These are phyloP conservation scores for Magnusiomyces paraingens DNA, from an alignment of 1,139 yeast species.

Conservation along the genomic window DNA sequence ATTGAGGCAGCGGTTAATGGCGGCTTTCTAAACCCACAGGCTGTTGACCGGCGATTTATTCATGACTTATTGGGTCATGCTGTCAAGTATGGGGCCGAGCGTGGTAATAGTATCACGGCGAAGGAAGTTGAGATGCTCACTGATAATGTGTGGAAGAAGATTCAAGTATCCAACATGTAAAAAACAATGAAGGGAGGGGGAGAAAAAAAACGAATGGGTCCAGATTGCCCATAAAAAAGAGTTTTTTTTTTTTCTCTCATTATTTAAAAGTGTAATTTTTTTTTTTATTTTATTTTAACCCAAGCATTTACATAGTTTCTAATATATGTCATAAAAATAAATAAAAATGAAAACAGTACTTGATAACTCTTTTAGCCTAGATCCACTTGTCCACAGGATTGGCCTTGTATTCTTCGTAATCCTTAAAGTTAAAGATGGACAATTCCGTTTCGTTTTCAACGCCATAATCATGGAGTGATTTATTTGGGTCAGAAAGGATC, in stretches of 20 bases:
- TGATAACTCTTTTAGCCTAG: background rate
- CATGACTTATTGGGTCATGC: slow-evolving; percentile 72
- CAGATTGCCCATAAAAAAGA: too few species aligned
- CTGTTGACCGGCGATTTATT: slow-evolving; percentile 61
- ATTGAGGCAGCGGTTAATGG: slow-evolving; percentile 55
- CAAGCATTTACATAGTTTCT: background rate
- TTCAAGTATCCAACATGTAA: slow-evolving; percentile 12
- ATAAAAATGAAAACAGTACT: background rate
- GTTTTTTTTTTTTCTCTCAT: too few species aligned
- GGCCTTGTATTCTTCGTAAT: slow-evolving; percentile 59
- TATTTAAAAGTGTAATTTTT: too few species aligned
- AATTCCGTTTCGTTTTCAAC: slow-evolving; percentile 86
- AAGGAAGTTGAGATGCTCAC: slow-evolving; percentile 43
- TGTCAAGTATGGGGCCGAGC: slow-evolving; percentile 56
- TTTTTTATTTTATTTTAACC: too few species aligned
- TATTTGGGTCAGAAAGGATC: slow-evolving; percentile 43
- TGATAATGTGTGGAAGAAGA: slow-evolving; percentile 45
- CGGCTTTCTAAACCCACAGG: slow-evolving; percentile 64
- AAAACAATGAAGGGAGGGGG: too few species aligned
- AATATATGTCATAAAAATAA: too few species aligned
- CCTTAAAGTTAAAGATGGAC: slow-evolving; percentile 63
- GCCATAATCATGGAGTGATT: slow-evolving; percentile 57
- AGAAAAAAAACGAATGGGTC: too few species aligned
- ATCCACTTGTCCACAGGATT: slow-evolving; percentile 90
- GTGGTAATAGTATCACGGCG: slow-evolving; percentile 36